Base-by-base conservation (phyloP, 1,139 yeast genomes). In the Candida sanyaensis region DNA sequence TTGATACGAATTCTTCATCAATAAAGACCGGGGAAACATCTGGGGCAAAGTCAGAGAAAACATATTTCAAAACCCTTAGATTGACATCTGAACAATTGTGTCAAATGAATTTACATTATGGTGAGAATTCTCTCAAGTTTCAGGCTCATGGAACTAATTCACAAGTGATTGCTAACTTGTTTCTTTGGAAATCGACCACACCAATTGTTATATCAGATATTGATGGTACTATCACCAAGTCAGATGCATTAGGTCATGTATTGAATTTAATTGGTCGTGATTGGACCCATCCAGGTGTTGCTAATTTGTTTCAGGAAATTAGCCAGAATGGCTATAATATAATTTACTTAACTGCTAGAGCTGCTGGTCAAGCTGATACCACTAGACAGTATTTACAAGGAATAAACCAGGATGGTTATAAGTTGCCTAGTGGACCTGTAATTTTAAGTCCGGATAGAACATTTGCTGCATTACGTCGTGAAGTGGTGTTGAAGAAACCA, bases 211-310 rank as follows among this genome's bases (percentile, higher is more conserved):
- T 93, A 37, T 90, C 97, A 8, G 99, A 95, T 69, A 93, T 95
- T 52, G 99, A 95, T 66, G 99, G 99, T 13, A 95, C 99, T 1
- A 95, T 95, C 55, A 95, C 99, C 27, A 91, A 91, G 65, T 90
- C 97, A 0, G 99, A 95, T 71, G 99, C 99, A 0, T 73, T 95
- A 58, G 99, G 99, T 4, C 99, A 95, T 68, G 95, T 95, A 2
- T 73, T 93, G 64, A 92, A 96, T 32, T 84, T 93, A 81, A 75
- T 95, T 43, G 99, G 99, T 2, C 81, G 91, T 56, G 99, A 95
- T 69, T 95, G 99, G 99, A 95, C 99, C 0, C 99, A 95, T 64
- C 81, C 85, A 1, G 99, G 99, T 24, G 99, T 95, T 38, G 97
- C 97, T 2, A 86, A 84, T 57, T 72, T 95, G 51, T 95, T 92